phyloP scores from a whole-genome alignment of 441 rosid genomes.

The Gossypium laxum region DNA sequence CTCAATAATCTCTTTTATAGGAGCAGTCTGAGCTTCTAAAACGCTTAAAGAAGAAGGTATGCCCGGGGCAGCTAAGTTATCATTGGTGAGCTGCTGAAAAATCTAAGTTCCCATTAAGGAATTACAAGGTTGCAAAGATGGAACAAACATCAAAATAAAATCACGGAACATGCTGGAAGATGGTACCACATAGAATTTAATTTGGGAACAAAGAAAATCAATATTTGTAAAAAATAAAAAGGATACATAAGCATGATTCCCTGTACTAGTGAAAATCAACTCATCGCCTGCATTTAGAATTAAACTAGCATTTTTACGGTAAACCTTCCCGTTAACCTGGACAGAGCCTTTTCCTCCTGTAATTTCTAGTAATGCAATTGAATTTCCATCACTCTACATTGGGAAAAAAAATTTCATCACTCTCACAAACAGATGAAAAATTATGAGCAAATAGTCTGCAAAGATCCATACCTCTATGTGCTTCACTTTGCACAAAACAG shows the following conservation, averaged over 20 bases:
- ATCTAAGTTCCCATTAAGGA: constrained; percentile 61
- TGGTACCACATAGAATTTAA: neutral
- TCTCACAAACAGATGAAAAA: neutral
- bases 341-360: constrained; percentile 76
- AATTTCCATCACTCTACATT: constrained; percentile 54
- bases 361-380: constrained; percentile 60
- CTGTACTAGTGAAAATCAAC: constrained; percentile 57
- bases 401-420: neutral
- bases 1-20: constrained; percentile 62
- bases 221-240: constrained; percentile 18
- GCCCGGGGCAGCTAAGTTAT: constrained; percentile 52
- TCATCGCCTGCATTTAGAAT: constrained; percentile 81
- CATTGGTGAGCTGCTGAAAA: constrained; percentile 67
- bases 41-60: constrained; percentile 50
- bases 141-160: constrained; percentile 7
- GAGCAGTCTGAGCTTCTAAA: constrained; percentile 63
- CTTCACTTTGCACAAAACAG: constrained; percentile 58
- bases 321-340: constrained; percentile 65
- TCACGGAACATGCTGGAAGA: constrained; percentile 8
- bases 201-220: neutral
- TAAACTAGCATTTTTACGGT: constrained; percentile 38
- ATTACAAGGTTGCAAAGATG: constrained; percentile 1
- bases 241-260: constrained; percentile 96
- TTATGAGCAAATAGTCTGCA: neutral
- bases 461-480: constrained; percentile 55